These are phyloP conservation scores for Petasospora fabianii DNA, from an alignment of 1,139 yeast genomes.

Conservation along the genomic window DNA sequence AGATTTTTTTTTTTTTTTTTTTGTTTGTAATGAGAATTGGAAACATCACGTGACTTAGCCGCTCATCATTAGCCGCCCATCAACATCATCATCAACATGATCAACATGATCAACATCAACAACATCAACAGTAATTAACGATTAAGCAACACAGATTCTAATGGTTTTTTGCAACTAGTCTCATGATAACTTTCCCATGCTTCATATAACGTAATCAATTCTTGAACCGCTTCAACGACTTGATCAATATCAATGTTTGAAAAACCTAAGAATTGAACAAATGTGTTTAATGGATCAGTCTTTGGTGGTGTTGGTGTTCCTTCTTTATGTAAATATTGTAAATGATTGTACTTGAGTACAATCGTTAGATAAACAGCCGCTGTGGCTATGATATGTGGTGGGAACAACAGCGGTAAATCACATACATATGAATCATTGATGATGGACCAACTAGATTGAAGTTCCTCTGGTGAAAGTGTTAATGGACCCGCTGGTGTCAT, in stretches of 20 bases:
- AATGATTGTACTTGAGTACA: slow-evolving; percentile 46
- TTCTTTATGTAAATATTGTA: slow-evolving; percentile 20
- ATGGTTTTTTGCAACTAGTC: slow-evolving; percentile 30
- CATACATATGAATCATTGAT: slow-evolving; percentile 88
- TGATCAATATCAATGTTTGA: slow-evolving; percentile 76
- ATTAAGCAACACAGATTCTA: slow-evolving; percentile 24
- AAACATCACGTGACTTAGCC: too few species aligned
- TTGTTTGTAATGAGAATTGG: background rate
- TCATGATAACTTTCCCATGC: slow-evolving; percentile 86
- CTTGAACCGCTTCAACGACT: slow-evolving; percentile 79
- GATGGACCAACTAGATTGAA: slow-evolving; percentile 85
- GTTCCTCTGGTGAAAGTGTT: slow-evolving; percentile 50
- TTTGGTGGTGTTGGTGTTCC: slow-evolving; percentile 9
- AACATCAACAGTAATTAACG: slow-evolving; percentile 11
- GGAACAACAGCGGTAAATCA: slow-evolving; percentile 74
- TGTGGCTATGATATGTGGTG: slow-evolving; percentile 89
- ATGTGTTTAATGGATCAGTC: slow-evolving; percentile 22
- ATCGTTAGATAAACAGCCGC: slow-evolving; percentile 76
- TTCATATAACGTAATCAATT: slow-evolving; percentile 71
- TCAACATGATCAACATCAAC: too few species aligned
- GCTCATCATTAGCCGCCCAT: too few species aligned
- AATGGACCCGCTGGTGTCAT: slow-evolving; percentile 6
- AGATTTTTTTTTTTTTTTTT: slow-evolving; percentile 5
- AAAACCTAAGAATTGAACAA: slow-evolving; percentile 65
- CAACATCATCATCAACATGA: too few species aligned